Percentiles rank a stretch among this genome's conserved stretches.
phyloP scores from a whole-genome alignment of 768 basidiomycete species.

The Dacryopinax primogenitus region DNA sequence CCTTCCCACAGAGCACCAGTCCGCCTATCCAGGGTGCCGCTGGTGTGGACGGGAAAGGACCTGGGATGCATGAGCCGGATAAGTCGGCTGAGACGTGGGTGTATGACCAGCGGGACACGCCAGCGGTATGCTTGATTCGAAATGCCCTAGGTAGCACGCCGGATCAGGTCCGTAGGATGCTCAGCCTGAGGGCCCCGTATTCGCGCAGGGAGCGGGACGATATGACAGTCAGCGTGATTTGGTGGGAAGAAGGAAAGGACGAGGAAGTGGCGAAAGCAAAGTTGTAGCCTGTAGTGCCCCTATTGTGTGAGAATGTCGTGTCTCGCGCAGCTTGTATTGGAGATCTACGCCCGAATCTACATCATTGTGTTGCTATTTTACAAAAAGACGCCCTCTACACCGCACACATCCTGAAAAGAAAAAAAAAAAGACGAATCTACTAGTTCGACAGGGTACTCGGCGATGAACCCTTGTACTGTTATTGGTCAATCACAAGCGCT shows the following conservation, averaged over 20 bases:
- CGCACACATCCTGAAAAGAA: too few relatives aligned
- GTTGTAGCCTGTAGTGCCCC: slow-evolving; percentile 29
- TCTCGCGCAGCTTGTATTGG: too few relatives aligned
- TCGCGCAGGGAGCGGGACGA: slow-evolving; percentile 74
- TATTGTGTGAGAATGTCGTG: too few relatives aligned
- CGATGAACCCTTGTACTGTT: too few relatives aligned
- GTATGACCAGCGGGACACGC: slow-evolving; percentile 34
- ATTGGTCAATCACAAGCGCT: too few relatives aligned
- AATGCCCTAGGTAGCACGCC: slow-evolving; percentile 84
- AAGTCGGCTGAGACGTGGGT: slow-evolving; percentile 25
- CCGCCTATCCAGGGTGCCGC: slow-evolving; percentile 34
- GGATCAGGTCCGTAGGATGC: slow-evolving; percentile 47
- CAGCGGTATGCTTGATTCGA: slow-evolving; percentile 71
- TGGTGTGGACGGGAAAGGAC: slow-evolving; percentile 52
- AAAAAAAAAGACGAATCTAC: too few relatives aligned
- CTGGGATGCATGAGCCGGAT: slow-evolving; percentile 30
- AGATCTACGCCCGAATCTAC: too few relatives aligned
- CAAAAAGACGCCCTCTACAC: too few relatives aligned
- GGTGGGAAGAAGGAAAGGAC: slow-evolving; percentile 53
- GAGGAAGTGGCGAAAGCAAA: slow-evolving; percentile 34
- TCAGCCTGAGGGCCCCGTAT: slow-evolving; percentile 74
- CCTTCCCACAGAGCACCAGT: slow-evolving; percentile 38
- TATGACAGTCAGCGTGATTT: slow-evolving; percentile 70
- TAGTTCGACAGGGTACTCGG: too few relatives aligned
- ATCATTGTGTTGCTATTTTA: too few relatives aligned